Evolutionary conservation across 352 stramenopile species (phyloP), one percentile per base, ranked within the genome.

Genomic region (Phytopythium mirpurense): DNA sequence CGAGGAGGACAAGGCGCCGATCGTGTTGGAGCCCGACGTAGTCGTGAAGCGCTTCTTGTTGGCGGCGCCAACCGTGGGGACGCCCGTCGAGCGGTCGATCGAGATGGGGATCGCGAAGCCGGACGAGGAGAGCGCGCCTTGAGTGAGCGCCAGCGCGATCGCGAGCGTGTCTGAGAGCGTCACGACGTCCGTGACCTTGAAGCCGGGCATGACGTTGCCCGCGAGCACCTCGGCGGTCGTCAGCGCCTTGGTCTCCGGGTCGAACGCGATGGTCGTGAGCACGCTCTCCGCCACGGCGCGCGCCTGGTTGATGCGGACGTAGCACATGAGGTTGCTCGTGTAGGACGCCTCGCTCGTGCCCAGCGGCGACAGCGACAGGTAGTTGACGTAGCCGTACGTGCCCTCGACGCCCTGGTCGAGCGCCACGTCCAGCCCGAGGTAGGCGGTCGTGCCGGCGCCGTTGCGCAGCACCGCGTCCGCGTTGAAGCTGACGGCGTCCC

Each of bases 381-480:
- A 88, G 48, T 62, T 61, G 3, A 66, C 40, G 31, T 51, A 45
- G 11, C 34, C 34, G 11, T 62, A 56, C 16, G 54, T 54, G 18
- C 54, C 47, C 1, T 24, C 37, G 38, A 54, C 56, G 16, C 34
- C 34, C 0, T 19, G 21, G 19, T 31, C 47, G 47, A 54, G 19
- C 4, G 23, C 40, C 12, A 61, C 16, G 26, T 52, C 31, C 0
- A 32, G 9, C 50, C 74, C 58, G 27, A 89, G 48, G 66, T 91
- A 91, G 5, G 73, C 75, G 1, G 80, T 87, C 19, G 78, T 91
- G 27, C 80, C 78, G 14, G 80, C 78, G 21, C 80, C 75, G 14
- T 71, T 74, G 57, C 75, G 73, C 3, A 89, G 56, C 16, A 51
- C 40, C 11, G 59, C 69, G 21, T 65, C 53, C 9, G 24, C 63